phyloP scores from a whole-genome alignment of 176 grass and related monocot species.

The Cymbopogon citratus region DNA sequence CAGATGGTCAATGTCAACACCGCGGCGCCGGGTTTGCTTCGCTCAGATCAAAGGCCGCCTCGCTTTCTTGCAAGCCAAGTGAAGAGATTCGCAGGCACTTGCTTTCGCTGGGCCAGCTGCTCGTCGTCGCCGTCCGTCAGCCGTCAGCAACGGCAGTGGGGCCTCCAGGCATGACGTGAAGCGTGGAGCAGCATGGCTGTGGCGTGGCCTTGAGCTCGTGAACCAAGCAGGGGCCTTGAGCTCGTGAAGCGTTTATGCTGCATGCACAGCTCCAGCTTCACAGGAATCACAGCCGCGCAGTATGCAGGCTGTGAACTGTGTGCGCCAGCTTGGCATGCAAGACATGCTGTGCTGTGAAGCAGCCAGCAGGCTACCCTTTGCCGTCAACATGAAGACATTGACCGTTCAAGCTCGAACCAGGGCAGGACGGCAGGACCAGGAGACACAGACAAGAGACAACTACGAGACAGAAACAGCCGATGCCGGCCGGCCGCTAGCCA shows the following conservation, averaged over 20 bases:
- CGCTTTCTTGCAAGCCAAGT: not conserved
- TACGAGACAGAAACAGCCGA: not conserved
- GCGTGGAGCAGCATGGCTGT: not conserved
- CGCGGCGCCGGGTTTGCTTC: not conserved
- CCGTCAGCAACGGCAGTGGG: not conserved
- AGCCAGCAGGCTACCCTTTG: not conserved
- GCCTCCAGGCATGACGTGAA: not conserved
- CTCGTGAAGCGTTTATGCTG: not conserved
- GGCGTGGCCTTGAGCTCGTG: too few relatives aligned
- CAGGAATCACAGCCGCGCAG: not conserved
- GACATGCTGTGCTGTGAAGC: not conserved
- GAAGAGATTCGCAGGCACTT: not conserved
- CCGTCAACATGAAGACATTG: not conserved
- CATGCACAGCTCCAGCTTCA: not conserved
- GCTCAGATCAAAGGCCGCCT: not conserved
- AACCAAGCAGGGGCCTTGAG: not conserved
- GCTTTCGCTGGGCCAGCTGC: not conserved
- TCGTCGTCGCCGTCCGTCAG: not conserved
- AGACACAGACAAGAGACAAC: not conserved
- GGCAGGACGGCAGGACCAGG: not conserved
- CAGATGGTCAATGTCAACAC: not conserved
- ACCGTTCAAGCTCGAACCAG: slow-evolving; percentile 23
- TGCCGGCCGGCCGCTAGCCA: not conserved
- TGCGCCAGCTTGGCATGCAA: not conserved
- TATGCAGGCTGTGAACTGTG: not conserved